Conservation (phyloP, 129 eudicot species). For the Lactuca saligna region DNA sequence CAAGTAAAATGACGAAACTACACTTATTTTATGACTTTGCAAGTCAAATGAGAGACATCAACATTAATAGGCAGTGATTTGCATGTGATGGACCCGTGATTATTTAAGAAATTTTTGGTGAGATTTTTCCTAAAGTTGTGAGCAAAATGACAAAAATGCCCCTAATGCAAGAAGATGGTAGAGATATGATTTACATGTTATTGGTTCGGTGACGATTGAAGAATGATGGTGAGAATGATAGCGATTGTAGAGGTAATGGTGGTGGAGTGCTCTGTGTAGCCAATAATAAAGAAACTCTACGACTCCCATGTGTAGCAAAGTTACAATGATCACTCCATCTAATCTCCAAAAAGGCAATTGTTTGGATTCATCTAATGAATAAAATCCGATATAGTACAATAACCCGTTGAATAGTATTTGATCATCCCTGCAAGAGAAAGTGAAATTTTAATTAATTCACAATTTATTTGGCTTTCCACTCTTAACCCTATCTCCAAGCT, state of each 20-base stretch:
- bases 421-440: slow-evolving; percentile 54
- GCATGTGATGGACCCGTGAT: slow-evolving; percentile 62
- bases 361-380: slow-evolving; percentile 15
- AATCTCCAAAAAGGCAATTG: slow-evolving; percentile 46
- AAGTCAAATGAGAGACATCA: background rate
- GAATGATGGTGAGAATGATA: slow-evolving; percentile 85
- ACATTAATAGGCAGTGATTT: slow-evolving; percentile 1
- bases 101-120: slow-evolving; percentile 33
- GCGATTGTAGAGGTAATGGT: slow-evolving; percentile 73
- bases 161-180: background rate
- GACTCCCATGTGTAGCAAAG: slow-evolving; percentile 51
- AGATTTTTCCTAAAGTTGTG: background rate
- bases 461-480: background rate
- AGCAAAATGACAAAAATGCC: background rate
- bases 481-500: background rate
- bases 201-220: slow-evolving; percentile 71
- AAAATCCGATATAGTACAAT: slow-evolving; percentile 32
- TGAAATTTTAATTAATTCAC: background rate
- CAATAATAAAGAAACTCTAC: slow-evolving; percentile 77
- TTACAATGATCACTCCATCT: slow-evolving; percentile 49
- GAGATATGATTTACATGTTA: slow-evolving; percentile 41
- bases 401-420: slow-evolving; percentile 60
- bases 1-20: slow-evolving; percentile 2
- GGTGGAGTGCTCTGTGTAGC: slow-evolving; percentile 78
- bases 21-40: background rate